A percentile compares a stretch with the other conserved stretches of the same genome.
Evolutionary conservation across 2,329 filamentous ascomycete species (phyloP).

Genomic region (Helotiales sp.): DNA sequence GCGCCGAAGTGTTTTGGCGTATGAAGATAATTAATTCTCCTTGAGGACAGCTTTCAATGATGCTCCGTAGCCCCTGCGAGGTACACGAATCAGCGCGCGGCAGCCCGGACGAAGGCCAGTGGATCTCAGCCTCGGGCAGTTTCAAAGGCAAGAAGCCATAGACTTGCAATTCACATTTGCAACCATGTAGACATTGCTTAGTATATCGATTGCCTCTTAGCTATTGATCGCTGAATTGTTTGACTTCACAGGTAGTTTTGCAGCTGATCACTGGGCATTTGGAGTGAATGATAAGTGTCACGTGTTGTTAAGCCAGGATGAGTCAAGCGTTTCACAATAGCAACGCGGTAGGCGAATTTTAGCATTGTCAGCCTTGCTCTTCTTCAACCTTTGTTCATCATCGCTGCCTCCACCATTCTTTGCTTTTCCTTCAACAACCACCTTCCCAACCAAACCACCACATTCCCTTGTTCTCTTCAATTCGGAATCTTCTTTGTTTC

Average conservation of each 20-base stretch:
- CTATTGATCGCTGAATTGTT: background rate
- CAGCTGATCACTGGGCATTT: too few species aligned
- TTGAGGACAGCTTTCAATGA: conserved; percentile 6
- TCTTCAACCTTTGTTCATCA: background rate
- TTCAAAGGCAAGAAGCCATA: background rate
- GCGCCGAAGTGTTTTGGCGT: conserved; percentile 8
- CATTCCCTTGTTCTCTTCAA: background rate
- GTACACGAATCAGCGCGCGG: background rate
- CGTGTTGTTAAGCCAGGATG: background rate
- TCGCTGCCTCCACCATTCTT: background rate
- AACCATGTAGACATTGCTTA: background rate
- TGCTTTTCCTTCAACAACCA: conserved; percentile 1
- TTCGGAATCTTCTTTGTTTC: background rate
- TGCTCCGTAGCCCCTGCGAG: background rate
- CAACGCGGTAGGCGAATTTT: background rate
- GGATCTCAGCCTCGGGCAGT: background rate
- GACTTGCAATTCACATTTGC: background rate
- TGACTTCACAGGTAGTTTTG: background rate
- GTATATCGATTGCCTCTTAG: background rate
- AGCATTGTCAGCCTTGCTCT: background rate
- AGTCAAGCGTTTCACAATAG: background rate
- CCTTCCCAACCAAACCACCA: background rate
- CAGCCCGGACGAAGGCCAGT: background rate
- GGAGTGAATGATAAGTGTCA: background rate
- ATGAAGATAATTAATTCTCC: conserved; percentile 6